Conservation (phyloP, 192 early-diverging fungal genomes). For the Hyaloraphidium curvatum region DNA sequence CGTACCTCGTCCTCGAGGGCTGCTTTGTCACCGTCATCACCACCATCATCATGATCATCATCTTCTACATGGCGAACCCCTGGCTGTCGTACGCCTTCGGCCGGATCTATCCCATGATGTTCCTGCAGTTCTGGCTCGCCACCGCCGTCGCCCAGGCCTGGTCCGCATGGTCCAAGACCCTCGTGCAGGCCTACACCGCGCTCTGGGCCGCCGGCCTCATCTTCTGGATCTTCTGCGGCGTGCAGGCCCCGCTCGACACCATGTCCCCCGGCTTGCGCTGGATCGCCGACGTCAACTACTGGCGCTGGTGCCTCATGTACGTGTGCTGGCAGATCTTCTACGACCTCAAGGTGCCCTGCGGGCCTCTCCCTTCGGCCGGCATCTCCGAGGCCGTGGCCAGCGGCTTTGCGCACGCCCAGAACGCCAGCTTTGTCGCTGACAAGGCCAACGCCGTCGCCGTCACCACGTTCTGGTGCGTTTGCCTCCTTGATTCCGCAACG, state of each 20-base stretch:
- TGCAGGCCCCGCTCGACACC: neutral
- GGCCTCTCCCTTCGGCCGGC: no score
- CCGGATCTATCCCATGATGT: neutral
- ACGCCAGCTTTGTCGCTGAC: neutral
- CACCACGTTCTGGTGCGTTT: no score
- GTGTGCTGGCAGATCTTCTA: neutral
- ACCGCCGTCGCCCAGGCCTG: neutral
- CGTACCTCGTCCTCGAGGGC: conserved; percentile 1
- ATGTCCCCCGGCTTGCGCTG: neutral
- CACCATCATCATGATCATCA: neutral
- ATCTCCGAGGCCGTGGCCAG: no score
- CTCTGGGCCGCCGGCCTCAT: conserved; percentile 1
- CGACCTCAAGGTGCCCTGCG: neutral
- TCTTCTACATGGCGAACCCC: neutral
- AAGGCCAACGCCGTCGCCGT: neutral
- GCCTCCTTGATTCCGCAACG: no score
- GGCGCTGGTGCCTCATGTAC: neutral
- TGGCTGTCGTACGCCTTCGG: neutral
- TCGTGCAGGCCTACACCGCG: conserved; percentile 1
- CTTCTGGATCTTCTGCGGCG: neutral
- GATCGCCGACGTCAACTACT: conserved; percentile 2
- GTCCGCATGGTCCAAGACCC: conserved; percentile 1
- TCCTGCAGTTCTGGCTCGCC: neutral
- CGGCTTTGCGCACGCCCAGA: neutral
- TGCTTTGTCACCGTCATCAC: neutral